Base-by-base conservation (phyloP, 1,284 basidiomycete species). In the Marasmius fiardii region DNA sequence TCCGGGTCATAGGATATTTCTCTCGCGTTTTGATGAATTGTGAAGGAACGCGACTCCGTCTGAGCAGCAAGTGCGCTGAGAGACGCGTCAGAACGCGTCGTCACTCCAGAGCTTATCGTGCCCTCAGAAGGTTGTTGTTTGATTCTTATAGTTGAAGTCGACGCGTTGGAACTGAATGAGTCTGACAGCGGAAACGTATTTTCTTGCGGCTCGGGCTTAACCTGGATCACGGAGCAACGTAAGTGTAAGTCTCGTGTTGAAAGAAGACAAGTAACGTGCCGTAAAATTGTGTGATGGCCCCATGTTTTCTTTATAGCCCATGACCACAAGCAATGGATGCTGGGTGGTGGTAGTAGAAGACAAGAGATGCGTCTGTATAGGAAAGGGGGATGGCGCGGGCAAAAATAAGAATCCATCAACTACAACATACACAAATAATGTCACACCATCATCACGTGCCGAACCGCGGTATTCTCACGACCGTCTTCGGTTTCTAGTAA, bases 1-100 rank as follows among this genome's bases (percentile, higher is more conserved):
- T 84, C 82, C 0, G 81, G 80, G 0, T 68, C 67, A 61, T 82
- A 81, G 7, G 61, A 49, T 51, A 85, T 81, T 0, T 84, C 78
- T 1, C 63, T 62, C 0, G 72, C 68, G 28, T 64, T 64, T 3
- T 61, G 28, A 54, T 72, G 72, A 12, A 64, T 56, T 0, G 61
- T 68, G 47, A 49, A 49, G 12, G 47, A 31, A 10, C 26, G 26
- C 14, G 11, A 26, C n/a, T 59, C 71, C 75, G 21, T 64, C 56
- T 4, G 34, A 16, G 21, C 14, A 28, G 52, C 3, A 20, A 4
- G n/a, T 11, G 23, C 41, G 6, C 37, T 23, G 47, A 35, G 33
- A 44, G 33, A 41, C 4, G 31, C 14, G n/a, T 33, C 16, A 14
- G 20, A 33, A 31, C 26, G 47, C 47, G 47, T 33, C 64, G 65